These are phyloP conservation scores for Blastobotrys chiropterorum DNA, from an alignment of 805 yeast species.

Conservation along the genomic window DNA sequence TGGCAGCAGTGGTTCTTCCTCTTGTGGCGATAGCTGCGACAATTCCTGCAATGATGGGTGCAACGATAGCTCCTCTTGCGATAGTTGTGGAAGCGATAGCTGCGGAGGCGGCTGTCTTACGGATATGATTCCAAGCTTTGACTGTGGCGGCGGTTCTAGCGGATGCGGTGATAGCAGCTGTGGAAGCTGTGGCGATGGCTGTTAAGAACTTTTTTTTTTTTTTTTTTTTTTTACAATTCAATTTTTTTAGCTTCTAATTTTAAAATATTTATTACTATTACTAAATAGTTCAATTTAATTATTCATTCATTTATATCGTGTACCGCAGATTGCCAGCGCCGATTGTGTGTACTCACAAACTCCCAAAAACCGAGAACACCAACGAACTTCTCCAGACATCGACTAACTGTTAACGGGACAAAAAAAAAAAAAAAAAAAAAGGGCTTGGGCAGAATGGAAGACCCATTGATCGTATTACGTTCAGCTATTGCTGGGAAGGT, in stretches of 20 bases:
- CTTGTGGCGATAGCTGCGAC: not conserved
- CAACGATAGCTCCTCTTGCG: too few species aligned
- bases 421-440: not conserved
- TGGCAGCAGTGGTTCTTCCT: not conserved
- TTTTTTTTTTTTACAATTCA: not conserved
- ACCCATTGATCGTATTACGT: constrained; percentile 29
- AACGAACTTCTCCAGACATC: too few species aligned
- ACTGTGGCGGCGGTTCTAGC: not conserved
- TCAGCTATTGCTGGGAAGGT: constrained; percentile 27
- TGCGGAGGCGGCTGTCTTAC: not conserved
- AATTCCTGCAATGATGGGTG: not conserved
- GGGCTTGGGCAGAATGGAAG: constrained; percentile 11
- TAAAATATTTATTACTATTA: too few species aligned
- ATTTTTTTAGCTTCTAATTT: too few species aligned
- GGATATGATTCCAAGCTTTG: not conserved
- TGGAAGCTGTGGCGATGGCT: not conserved
- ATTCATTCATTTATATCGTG: too few species aligned
- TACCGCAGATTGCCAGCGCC: too few species aligned
- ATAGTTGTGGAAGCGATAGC: not conserved
- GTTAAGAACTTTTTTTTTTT: too few species aligned
- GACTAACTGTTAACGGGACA: not conserved
- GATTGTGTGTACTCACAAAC: too few species aligned
- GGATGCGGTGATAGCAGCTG: not conserved
- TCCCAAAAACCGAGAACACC: too few species aligned
- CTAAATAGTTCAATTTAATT: too few species aligned